Evolutionary conservation across 2,329 filamentous ascomycete genomes (phyloP).

Genomic region (Biscogniauxia sp.): DNA sequence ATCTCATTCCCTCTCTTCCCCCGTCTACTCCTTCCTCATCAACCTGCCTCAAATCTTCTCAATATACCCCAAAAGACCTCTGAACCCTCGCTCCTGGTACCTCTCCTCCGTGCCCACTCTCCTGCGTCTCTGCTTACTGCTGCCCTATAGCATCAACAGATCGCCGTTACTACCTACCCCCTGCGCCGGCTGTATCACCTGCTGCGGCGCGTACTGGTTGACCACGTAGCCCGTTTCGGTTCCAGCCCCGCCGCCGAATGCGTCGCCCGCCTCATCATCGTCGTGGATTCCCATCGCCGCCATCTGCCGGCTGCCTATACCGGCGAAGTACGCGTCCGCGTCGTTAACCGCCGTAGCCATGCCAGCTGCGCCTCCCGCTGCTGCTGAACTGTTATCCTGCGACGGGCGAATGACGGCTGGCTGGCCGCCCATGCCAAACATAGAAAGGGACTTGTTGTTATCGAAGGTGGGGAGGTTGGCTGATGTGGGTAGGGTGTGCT

Average conservation of each 20-base stretch:
- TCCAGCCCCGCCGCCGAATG: conserved; percentile 59
- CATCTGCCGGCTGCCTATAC: conserved; percentile 72
- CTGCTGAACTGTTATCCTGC: conserved; percentile 24
- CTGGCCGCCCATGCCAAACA: conserved; percentile 54
- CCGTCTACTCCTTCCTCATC: no score
- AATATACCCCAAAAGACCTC: no score
- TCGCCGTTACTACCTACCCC: conserved; percentile 67
- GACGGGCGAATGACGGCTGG: conserved; percentile 48
- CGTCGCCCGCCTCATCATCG: conserved; percentile 53
- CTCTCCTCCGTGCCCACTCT: no score
- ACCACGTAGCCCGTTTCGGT: conserved; percentile 65
- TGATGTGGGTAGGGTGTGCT: conserved; percentile 59
- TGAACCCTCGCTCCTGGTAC: no score
- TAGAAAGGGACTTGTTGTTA: conserved; percentile 58
- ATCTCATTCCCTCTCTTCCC: no score
- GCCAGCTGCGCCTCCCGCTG: conserved; percentile 25
- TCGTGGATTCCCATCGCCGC: conserved; percentile 67
- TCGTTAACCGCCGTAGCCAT: conserved; percentile 74
- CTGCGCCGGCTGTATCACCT: conserved; percentile 68
- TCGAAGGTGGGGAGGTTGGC: conserved; percentile 49
- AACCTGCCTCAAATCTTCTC: no score
- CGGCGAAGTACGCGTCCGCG: conserved; percentile 86
- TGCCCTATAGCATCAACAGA: conserved; percentile 60
- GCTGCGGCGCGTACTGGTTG: conserved; percentile 76
- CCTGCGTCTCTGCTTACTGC: no score